Conservation (phyloP, 805 yeast genomes). For the Candida arabinofermentans region DNA sequence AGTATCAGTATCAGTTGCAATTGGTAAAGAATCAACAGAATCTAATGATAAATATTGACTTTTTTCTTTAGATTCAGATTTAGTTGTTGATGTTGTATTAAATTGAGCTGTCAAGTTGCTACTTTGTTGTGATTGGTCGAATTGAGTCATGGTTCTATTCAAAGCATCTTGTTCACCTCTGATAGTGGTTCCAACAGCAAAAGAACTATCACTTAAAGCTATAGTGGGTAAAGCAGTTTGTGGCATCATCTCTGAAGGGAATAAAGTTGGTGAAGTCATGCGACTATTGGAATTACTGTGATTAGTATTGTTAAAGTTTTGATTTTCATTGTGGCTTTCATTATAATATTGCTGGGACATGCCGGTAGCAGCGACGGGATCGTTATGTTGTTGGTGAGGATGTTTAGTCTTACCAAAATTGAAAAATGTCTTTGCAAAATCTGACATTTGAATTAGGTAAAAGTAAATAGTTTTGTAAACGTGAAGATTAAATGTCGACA, state of each 20-base stretch:
- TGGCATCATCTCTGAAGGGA: slow-evolving; percentile 36
- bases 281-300: neutral
- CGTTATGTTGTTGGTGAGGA: slow-evolving; percentile 4
- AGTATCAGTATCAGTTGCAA: slow-evolving; percentile 22
- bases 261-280: slow-evolving; percentile 13
- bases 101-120: slow-evolving; percentile 23
- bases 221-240: slow-evolving; percentile 62
- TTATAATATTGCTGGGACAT: slow-evolving; percentile 1
- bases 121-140: slow-evolving; percentile 23
- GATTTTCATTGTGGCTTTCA: slow-evolving; percentile 6
- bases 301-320: slow-evolving; percentile 5
- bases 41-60: slow-evolving; percentile 17
- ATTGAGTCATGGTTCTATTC: slow-evolving; percentile 32
- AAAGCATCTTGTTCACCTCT: slow-evolving; percentile 32
- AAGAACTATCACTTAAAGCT: slow-evolving; percentile 56
- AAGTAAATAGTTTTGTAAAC: neutral
- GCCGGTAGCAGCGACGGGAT: neutral
- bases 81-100: slow-evolving; percentile 16
- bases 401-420: slow-evolving; percentile 27
- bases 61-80: slow-evolving; percentile 3
- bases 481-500: slow-evolving; percentile 1
- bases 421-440: slow-evolving; percentile 36
- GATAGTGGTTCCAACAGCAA: slow-evolving; percentile 67
- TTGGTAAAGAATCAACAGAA: slow-evolving; percentile 14
- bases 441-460: slow-evolving; percentile 29